Evolutionary conservation across 2,329 filamentous ascomycete species (phyloP), one percentile per base, ranked within the genome.

Genomic region (Phialemonium atrogriseum): DNA sequence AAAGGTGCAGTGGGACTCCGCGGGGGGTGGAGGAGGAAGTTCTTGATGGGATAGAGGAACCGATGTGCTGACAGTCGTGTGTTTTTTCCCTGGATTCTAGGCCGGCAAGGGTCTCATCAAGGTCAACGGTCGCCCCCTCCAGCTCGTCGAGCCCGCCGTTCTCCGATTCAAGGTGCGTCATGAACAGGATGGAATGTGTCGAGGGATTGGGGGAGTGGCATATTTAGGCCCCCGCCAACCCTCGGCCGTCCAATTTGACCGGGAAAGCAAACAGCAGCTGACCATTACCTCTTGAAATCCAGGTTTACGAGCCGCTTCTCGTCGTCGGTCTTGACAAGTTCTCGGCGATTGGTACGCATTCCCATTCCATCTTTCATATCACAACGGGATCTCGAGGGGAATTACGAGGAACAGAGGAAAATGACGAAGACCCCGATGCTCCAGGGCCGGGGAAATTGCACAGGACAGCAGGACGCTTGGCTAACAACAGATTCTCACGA

Each of bases 301-400:
- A 84, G 79, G 88, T 96, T 70, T 98, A 98, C 81, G 91, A 98
- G 73, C 91, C 91, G 55, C 72, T 98, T 67, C 81, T 98, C 56
- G 84, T 98, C 60, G 79, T 96, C 60, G 91, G 91, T 53, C 78
- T 93, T 58, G 91, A 98, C 73, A 96, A 55, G 46, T 54, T 53
- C 36, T 44, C 51, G 29, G 45, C 17, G 19, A 30, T 30, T 18
- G 21, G 21, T 23, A 23, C n/a, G 21, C 21, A n/a, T n/a, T n/a
- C n/a, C n/a, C n/a, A n/a, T n/a, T n/a, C n/a, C n/a, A n/a, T n/a
- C n/a, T n/a, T n/a, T n/a, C n/a, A n/a, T n/a, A n/a, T n/a, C n/a
- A n/a, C n/a, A n/a, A n/a, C n/a, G n/a, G n/a, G n/a, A n/a, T n/a
- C 21, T n/a, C 21, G 21, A 23, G 9, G n/a, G 9, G 21, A 23